Base-by-base conservation (phyloP, 176 grass and related monocot species). In the Lolium multiflorum region DNA sequence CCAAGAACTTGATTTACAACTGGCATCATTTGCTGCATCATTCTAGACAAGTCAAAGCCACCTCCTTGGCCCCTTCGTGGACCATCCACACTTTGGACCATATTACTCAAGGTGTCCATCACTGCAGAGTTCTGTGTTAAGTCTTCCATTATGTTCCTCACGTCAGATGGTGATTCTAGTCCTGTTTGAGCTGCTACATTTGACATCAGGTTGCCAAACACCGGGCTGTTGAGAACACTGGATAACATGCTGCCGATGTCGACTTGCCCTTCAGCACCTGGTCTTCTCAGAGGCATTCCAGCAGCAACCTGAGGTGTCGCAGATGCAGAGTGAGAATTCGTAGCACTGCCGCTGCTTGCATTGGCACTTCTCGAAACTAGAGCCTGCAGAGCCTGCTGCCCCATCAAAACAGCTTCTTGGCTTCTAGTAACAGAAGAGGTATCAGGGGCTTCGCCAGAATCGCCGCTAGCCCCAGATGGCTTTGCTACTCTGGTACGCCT, bases 1-100 rank as follows among this genome's bases (percentile, higher is more conserved):
- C 90, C 91, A 88, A 98, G 74, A 85, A 88, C 94, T 88, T 95
- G 94, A 3, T 91, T 92, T 64, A 98, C 92, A 83, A 96, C 80
- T 5, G 97, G 94, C 97, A 98, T 91, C 92, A 98, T 91, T 85
- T 98, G 89, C 48, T 96, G 94, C 81, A 96, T 89, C 93, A 98
- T 94, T 83, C 93, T 91, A 68, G 97, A 94, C 76, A 98, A 84
- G 81, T 90, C 92, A 46, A 98, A 72, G 26, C 93, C 90, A 91
- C 90, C 84, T 83, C 89, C 84, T 86, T 88, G 87, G 11, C 89
- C 85, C 49, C 72, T 67, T 37, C 66, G 91, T 75, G 82, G 84
- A 58, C 68, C 86, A 77, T 98, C 92, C 73, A 94, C 84, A 87
- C 94, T 86, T 69, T 94, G 92, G 58, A 92, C 90, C 6, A 98